Evolutionary conservation across 176 grass and related monocot species (phyloP).

Genomic region (Metroxylon sagu): DNA sequence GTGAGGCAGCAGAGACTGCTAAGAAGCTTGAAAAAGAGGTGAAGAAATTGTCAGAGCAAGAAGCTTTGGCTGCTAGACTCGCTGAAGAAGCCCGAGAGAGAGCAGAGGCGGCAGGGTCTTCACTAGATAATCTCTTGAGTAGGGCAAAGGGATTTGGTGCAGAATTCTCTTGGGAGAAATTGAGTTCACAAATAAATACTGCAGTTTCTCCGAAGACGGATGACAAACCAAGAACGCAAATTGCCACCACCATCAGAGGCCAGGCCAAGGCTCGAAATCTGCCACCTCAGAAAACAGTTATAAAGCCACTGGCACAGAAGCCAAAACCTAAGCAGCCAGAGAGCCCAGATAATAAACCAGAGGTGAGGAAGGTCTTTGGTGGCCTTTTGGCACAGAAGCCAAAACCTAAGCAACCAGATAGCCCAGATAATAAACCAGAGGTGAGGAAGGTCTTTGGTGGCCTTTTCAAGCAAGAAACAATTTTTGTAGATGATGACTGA

Average conservation of each 20-base stretch:
- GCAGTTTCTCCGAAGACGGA: constrained; percentile 11
- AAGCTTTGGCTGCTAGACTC: neutral
- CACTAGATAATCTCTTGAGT: constrained; percentile 43
- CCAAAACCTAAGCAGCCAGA: constrained; percentile 30
- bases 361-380: constrained; percentile 68
- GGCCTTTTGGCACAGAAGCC: constrained; percentile 72
- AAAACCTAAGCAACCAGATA: constrained; percentile 30
- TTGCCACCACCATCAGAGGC: constrained; percentile 74
- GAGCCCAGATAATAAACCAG: constrained; percentile 18
- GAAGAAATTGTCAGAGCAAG: constrained; percentile 15
- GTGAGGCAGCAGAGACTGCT: constrained; percentile 24
- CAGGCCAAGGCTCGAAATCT: constrained; percentile 76
- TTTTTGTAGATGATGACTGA: constrained; percentile 81
- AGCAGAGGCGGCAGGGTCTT: constrained; percentile 15
- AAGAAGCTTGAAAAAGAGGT: constrained; percentile 27
- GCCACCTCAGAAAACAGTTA: constrained; percentile 55
- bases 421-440: constrained; percentile 25
- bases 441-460: constrained; percentile 69
- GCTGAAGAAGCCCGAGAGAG: constrained; percentile 19
- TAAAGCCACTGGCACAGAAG: constrained; percentile 57
- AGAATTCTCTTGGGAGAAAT: constrained; percentile 67
- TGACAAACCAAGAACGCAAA: constrained; percentile 47
- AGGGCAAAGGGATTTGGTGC: constrained; percentile 42
- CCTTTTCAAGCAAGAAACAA: constrained; percentile 89
- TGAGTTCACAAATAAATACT: constrained; percentile 46